Evolutionary conservation across 2,329 filamentous ascomycete species (phyloP), one percentile per base, ranked within the genome.

Genomic region (Pseudophaeomoniella oleicola): DNA sequence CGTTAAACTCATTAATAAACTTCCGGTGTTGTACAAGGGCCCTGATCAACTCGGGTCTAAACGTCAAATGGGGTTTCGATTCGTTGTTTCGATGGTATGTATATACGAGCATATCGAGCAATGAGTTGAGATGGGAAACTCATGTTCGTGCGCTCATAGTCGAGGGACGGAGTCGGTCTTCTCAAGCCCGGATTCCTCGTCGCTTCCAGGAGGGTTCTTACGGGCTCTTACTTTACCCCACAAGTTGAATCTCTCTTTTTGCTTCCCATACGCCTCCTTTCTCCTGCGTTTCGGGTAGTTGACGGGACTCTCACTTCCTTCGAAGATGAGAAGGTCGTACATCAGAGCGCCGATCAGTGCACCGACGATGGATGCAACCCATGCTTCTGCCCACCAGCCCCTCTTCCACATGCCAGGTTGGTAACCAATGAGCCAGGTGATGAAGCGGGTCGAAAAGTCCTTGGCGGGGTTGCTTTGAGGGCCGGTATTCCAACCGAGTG

Each of bases 281-380:
- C 22, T 27, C 22, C n/a, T 27, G 22, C n/a, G 22, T n/a, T n/a
- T 6, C 6, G 22, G 44, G 32, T 41, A 58, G 31, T 58, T 58
- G n/a, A 58, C 40, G 1, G 53, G 56, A 35, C 48, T 52, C 39
- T 60, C 57, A 3, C 51, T 54, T 10, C 58, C 57, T n/a, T 47
- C 55, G 35, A 60, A 60, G 9, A 60, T 57, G 6, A 51, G 44
- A 11, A 52, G 35, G 37, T 60, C 55, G 30, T 60, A 59, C 1
- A 59, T 10, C 5, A 49, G 42, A 0, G 50, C 54, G 0, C 56
- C 56, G 18, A 47, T 46, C 3, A 60, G 34, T 0, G 44, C 52
- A 1, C 57, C 55, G 4, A 42, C 44, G 29, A 59, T 52, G 18
- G 50, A 46, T 2, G 53, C 56, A 2, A 45, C 37, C 55, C 57